Conservation (phyloP, 441 rosid species). For the Euphorbia corollata region DNA sequence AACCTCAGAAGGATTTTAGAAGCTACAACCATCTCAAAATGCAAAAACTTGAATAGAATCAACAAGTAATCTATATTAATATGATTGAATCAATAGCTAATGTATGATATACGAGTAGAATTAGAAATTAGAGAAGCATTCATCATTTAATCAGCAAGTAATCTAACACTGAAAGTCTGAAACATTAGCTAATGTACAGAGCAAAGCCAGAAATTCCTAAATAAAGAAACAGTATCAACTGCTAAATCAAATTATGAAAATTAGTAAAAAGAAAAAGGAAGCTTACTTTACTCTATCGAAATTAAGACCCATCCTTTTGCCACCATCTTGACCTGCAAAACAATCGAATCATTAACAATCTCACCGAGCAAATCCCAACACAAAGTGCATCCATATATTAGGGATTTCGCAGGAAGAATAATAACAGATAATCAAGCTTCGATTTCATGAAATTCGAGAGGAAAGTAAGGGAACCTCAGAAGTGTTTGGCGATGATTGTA, state of each 20-base stretch:
- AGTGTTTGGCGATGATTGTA: too few species aligned
- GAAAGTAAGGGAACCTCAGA: too few species aligned
- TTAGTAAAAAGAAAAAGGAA: neutral
- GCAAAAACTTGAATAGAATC: too few species aligned
- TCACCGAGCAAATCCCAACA: neutral
- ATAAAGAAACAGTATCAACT: neutral
- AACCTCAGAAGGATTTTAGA: neutral
- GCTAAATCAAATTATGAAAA: neutral
- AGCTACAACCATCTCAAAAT: neutral
- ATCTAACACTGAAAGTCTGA: neutral
- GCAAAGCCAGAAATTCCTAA: neutral
- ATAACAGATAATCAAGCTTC: neutral
- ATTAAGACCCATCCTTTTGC: constrained; percentile 77
- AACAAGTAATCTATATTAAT: too few species aligned
- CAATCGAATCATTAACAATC: neutral
- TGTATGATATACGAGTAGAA: too few species aligned
- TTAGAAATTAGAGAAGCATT: neutral
- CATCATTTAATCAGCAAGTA: neutral
- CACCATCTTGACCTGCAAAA: constrained; percentile 65
- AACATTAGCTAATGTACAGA: neutral
- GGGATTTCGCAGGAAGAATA: neutral
- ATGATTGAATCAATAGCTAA: too few species aligned
- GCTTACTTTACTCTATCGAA: constrained; percentile 71
- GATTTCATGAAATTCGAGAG: too few species aligned
- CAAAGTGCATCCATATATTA: neutral